Base-by-base conservation (phyloP, 495 filamentous ascomycete species). In the Aspergillus coremiiformis region DNA sequence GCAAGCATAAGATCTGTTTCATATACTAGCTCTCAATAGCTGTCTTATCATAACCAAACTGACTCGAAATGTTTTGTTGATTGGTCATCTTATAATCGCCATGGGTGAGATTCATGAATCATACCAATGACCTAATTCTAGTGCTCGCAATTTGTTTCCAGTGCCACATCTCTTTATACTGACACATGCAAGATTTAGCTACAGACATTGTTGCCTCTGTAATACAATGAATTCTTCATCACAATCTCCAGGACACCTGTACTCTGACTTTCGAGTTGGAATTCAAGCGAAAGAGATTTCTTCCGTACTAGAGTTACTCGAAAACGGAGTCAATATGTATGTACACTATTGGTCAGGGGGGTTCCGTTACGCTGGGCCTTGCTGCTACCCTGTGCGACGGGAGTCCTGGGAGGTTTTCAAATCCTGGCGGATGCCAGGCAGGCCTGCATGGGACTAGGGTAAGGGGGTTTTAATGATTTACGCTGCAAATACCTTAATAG, bases 1-100 rank as follows among this genome's bases (percentile, higher is more conserved):
- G 32, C 32, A 35, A 35, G 4, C n/a, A 14, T 30, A 15, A 3
- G 11, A 35, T 5, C 12, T 10, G 10, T 35, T 5, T 14, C n/a
- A 35, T 35, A 5, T 35, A 35, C 32, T 35, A 35, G 32, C 32
- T 42, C 7, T 23, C 39, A 42, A 42, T 35, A 35, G 26, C 29
- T 24, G 47, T 51, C 42, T 43, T 44, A 47, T 55, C 47, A 39
- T 33, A 55, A 55, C 51, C 43, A 55, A 55, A 55, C 53, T 55
- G 53, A 55, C 42, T 55, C 53, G 42, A 21, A 33, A 7, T 22
- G 12, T n/a, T 35, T 35, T 35, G 14, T 35, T 35, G 32, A 14
- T 14, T 35, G 14, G 12, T 14, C n/a, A 14, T 35, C 12, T n/a
- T 4, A 14, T 35, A 14, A 3, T 35, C 11, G 14, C 5, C 32